phyloP scores from a whole-genome alignment of 495 filamentous ascomycete genomes.

The Tuber calosporum region DNA sequence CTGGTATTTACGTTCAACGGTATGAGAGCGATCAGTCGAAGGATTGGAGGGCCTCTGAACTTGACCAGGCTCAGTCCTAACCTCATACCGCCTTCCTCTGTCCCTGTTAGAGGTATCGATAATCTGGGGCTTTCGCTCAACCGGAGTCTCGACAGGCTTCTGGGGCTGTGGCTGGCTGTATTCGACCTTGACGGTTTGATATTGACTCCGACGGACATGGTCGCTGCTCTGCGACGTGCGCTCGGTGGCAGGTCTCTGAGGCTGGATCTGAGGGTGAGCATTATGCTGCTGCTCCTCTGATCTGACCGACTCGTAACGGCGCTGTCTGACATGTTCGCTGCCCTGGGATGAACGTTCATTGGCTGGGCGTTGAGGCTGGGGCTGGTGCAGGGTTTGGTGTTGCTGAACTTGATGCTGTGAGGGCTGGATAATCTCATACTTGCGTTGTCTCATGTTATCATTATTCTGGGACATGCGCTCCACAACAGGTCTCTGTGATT shows the following conservation, averaged over 20 bases:
- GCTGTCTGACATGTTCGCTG: slow-evolving; percentile 28
- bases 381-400: slow-evolving; percentile 26
- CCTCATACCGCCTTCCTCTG: slow-evolving; percentile 21
- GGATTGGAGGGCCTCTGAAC: slow-evolving; percentile 34
- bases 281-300: slow-evolving; percentile 21
- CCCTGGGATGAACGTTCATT: slow-evolving; percentile 27
- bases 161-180: not conserved
- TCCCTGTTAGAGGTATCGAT: not conserved
- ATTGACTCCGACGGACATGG: slow-evolving; percentile 22
- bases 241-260: slow-evolving; percentile 17
- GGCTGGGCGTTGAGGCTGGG: slow-evolving; percentile 25
- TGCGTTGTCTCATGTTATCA: not conserved
- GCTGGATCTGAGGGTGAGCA: slow-evolving; percentile 18
- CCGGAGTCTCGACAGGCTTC: not conserved
- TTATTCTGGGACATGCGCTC: not conserved
- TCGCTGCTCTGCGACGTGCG: slow-evolving; percentile 27
- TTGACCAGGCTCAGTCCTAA: slow-evolving; percentile 29
- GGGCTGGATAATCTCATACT: slow-evolving; percentile 26
- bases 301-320: slow-evolving; percentile 31
- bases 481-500: not conserved
- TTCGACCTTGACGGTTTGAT: not conserved
- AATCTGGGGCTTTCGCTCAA: slow-evolving; percentile 3
- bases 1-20: slow-evolving; percentile 29
- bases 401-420: slow-evolving; percentile 28
- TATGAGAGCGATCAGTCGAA: slow-evolving; percentile 22